phyloP scores from a whole-genome alignment of 2,329 filamentous ascomycete genomes.

The Phaeosphaeriaceae sp. region DNA sequence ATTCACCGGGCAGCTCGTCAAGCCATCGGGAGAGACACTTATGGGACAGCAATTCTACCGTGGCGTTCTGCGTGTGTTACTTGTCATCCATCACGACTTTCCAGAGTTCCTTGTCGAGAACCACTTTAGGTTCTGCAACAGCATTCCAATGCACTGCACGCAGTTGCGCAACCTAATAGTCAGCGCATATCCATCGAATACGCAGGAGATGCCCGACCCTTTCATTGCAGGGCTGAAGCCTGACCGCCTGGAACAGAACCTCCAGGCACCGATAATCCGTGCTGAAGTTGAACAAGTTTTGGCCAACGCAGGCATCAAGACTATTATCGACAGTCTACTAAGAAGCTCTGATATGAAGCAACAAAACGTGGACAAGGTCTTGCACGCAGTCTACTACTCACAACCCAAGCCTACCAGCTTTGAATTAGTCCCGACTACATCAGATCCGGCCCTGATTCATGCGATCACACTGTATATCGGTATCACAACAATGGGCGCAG shows the following conservation, averaged over 20 bases:
- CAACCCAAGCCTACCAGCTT: constrained; percentile 66
- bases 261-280: constrained; percentile 68
- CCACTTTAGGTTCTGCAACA: constrained; percentile 79
- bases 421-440: constrained; percentile 70
- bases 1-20: constrained; percentile 81
- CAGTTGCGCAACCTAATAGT: constrained; percentile 90
- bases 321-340: constrained; percentile 59
- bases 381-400: constrained; percentile 71
- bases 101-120: constrained; percentile 91
- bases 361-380: constrained; percentile 77
- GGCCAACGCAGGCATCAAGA: constrained; percentile 59
- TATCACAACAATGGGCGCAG: constrained; percentile 69
- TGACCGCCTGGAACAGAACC: constrained; percentile 77
- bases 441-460: constrained; percentile 76
- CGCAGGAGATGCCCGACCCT: constrained; percentile 74
- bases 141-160: constrained; percentile 80
- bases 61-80: constrained; percentile 78
- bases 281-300: constrained; percentile 65
- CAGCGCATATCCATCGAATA: constrained; percentile 74
- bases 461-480: constrained; percentile 85
- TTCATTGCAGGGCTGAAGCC: constrained; percentile 76
- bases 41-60: constrained; percentile 84
- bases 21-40: constrained; percentile 70
- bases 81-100: constrained; percentile 91
- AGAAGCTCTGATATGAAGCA: constrained; percentile 65